These are phyloP conservation scores for Pyrus hybrid DNA, from an alignment of 331 rosid species.

Conservation along the genomic window DNA sequence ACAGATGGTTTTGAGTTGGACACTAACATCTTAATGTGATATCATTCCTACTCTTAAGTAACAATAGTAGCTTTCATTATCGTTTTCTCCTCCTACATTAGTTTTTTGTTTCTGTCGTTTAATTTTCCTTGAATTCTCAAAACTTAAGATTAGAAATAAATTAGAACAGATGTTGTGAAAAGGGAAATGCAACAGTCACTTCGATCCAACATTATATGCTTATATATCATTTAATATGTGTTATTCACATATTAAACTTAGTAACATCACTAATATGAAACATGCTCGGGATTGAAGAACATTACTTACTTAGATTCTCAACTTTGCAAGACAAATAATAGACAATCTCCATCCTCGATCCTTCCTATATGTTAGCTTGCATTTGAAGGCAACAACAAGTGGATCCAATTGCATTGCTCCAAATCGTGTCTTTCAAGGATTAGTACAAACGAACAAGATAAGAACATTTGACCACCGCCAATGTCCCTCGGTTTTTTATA, in stretches of 20 bases:
- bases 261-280: no score
- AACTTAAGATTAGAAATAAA: background rate
- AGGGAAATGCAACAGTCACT: background rate
- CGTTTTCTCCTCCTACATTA: no score
- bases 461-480: constrained; percentile 36
- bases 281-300: no score
- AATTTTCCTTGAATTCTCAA: background rate
- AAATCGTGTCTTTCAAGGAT: background rate
- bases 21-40: background rate
- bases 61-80: no score
- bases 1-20: accelerated
- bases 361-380: background rate
- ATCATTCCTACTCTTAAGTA: no score
- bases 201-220: background rate
- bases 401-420: constrained; percentile 1
- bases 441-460: background rate
- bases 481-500: no score
- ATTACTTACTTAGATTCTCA: background rate
- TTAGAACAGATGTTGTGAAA: no score
- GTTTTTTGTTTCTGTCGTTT: no score
- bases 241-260: no score
- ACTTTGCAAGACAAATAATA: background rate
- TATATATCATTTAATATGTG: background rate
- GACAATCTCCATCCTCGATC: background rate
- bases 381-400: background rate